Evolutionary conservation across 495 filamentous ascomycete species (phyloP).

Genomic region (Glarea lozoyensis): DNA sequence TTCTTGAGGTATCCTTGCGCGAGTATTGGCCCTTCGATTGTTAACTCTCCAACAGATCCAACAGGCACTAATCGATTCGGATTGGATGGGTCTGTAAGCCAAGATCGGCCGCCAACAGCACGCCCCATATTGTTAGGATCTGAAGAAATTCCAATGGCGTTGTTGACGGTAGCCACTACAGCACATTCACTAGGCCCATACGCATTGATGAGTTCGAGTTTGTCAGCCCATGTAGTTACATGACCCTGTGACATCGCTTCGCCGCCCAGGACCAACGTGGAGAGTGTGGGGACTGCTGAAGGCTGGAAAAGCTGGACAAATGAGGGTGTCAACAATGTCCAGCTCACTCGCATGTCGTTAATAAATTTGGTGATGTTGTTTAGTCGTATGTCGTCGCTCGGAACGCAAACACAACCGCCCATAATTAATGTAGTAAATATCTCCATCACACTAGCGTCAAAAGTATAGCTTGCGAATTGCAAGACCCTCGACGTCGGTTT

Average conservation of each 20-base stretch:
- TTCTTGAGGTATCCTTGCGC: constrained; percentile 37
- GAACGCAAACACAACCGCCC: constrained; percentile 44
- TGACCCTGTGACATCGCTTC: constrained; percentile 48
- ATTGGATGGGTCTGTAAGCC: constrained; percentile 48
- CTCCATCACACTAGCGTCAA: constrained; percentile 78
- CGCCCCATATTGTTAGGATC: constrained; percentile 15
- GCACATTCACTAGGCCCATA: constrained; percentile 45
- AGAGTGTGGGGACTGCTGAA: constrained; percentile 35
- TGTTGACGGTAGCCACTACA: constrained; percentile 20
- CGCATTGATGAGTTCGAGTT: constrained; percentile 42
- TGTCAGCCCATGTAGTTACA: constrained; percentile 45
- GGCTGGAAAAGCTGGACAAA: constrained; percentile 31
- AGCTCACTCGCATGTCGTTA: constrained; percentile 26
- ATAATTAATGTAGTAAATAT: constrained; percentile 70
- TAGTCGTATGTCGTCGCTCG: constrained; percentile 31
- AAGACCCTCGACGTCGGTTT: constrained; percentile 4
- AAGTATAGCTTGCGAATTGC: constrained; percentile 31
- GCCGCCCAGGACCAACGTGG: constrained; percentile 39
- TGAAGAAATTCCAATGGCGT: constrained; percentile 24
- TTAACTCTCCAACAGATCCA: constrained; percentile 49
- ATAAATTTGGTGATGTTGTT: constrained; percentile 29
- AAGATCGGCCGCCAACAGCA: constrained; percentile 34
- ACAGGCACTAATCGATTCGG: constrained; percentile 43
- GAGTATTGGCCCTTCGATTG: constrained; percentile 52
- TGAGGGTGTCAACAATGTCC: constrained; percentile 33